Conservation (phyloP, 257 asterid genomes). For the Plantago major region DNA sequence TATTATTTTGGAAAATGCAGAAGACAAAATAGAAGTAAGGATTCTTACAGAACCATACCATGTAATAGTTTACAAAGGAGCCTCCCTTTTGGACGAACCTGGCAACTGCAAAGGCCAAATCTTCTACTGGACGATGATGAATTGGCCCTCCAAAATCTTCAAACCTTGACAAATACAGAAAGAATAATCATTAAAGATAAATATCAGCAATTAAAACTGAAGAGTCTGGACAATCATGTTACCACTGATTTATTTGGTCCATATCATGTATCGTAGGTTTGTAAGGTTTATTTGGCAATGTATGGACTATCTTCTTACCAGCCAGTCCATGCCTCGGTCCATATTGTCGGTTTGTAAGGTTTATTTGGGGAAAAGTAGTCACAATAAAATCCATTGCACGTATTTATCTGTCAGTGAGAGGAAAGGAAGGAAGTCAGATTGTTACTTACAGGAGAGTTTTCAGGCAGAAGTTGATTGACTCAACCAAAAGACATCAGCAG, state of each 20-base stretch:
- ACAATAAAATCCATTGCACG: conserved; percentile 95
- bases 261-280: no score
- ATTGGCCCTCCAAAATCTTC: conserved; percentile 81
- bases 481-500: not conserved
- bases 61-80: conserved; percentile 86
- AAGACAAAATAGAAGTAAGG: no score
- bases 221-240: not conserved
- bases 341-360: conserved; percentile 77
- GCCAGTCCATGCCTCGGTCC: conserved; percentile 99
- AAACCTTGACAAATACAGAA: conserved; percentile 45
- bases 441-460: conserved; percentile 5
- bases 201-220: not conserved
- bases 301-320: conserved; percentile 38
- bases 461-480: not conserved
- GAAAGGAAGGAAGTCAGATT: conserved; percentile 4
- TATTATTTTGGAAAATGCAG: not conserved
- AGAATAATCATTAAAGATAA: not conserved
- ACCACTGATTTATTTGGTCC: no score
- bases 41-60: conserved; percentile 36
- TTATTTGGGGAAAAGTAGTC: conserved; percentile 89
- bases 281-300: no score
- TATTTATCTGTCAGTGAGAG: conserved; percentile 63
- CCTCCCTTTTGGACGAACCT: conserved; percentile 96
- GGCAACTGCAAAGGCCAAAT: conserved; percentile 87
- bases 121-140: conserved; percentile 96